phyloP scores from a whole-genome alignment of 352 stramenopile species.

The Aphanomyces stellatus region DNA sequence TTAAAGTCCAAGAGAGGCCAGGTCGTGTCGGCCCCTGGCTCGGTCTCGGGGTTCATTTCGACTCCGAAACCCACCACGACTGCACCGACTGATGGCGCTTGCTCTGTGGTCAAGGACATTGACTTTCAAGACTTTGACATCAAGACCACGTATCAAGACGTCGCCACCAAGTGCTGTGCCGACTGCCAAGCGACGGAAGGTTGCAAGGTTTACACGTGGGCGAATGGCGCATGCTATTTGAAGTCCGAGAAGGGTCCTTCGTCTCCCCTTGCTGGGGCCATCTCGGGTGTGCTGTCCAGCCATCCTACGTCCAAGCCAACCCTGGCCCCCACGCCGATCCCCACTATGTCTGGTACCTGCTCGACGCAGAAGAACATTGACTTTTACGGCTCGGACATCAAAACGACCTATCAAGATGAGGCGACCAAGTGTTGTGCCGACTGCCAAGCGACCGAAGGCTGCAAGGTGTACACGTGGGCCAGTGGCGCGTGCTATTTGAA shows the following conservation, averaged over 20 bases:
- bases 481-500: too few relatives aligned
- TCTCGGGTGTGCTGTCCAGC: not conserved
- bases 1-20: not conserved
- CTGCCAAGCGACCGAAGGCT: not conserved
- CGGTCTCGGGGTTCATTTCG: not conserved
- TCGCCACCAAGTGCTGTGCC: not conserved
- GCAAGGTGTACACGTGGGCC: not conserved
- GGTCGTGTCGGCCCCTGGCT: not conserved
- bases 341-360: not conserved
- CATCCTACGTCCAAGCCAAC: not conserved
- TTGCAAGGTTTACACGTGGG: not conserved
- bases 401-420: not conserved
- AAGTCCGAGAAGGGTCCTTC: not conserved
- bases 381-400: not conserved
- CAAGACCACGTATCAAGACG: not conserved
- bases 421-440: not conserved
- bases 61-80: not conserved
- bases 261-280: not conserved
- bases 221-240: not conserved
- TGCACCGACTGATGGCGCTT: not conserved
- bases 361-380: not conserved
- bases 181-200: not conserved
- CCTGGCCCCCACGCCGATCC: not conserved
- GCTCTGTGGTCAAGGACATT: not conserved
- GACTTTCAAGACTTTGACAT: not conserved